Evolutionary conservation across 2,329 filamentous ascomycete genomes (phyloP), one percentile per base, ranked within the genome.

Genomic region (Hymenoscyphus repandus): DNA sequence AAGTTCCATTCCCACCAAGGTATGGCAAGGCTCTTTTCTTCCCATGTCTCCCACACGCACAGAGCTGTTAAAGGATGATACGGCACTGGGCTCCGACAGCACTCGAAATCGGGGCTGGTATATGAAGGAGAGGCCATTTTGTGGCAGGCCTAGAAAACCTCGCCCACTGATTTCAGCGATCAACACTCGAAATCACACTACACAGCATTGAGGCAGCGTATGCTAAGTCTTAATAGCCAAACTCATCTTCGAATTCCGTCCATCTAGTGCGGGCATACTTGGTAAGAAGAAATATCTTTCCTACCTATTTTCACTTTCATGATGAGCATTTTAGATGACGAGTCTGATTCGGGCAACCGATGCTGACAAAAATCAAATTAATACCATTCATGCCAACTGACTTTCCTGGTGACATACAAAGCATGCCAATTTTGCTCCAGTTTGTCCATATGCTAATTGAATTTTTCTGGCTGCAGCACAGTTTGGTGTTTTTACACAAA

Each of bases 71-170:
- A 59, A 82, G 88, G 88, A 92, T 90, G 88, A 90, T 87, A 78
- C 73, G 88, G 90, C 90, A 96, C 90, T 96, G 90, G 90, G 90
- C 90, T 92, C 90, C 86, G 90, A 95, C 71, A 74, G 73, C 72
- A 63, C 66, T 69, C 42, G 36, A 52, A 50, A 36, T 37, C 44
- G 54, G 49, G 56, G 39, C 62, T 63, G 60, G 55, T 71, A 75
- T 82, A 83, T 90, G 90, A 90, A 76, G 88, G 90, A 83, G 81
- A 86, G 82, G 89, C 90, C 88, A 67, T 73, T 80, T 88, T 88
- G 89, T 73, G 90, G 88, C 90, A 95, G 90, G 90, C 90, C 89
- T 96, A 95, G 90, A 95, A 96, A 96, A 95, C 91, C 90, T 95
- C 83, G 90, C 88, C 90, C 88, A 92, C 90, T 95, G 90, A 95